These are phyloP conservation scores for Rhododendron mucronatum DNA, from an alignment of 148 eudicot genomes.

Conservation along the genomic window DNA sequence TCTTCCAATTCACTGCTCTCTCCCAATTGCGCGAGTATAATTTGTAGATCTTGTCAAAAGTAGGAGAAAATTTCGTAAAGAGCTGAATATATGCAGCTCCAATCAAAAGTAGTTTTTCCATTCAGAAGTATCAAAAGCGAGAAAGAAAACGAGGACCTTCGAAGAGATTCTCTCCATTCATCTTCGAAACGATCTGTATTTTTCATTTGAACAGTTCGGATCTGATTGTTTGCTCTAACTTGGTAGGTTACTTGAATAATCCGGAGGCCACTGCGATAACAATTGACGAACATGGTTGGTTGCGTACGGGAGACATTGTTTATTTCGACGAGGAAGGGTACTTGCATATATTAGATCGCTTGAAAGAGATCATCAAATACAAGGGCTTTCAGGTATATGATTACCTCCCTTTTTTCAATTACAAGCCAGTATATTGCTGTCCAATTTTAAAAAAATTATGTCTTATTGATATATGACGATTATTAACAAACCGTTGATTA, in stretches of 20 bases:
- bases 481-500: neutral
- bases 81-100: too few relatives aligned
- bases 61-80: neutral
- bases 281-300: constrained; percentile 74
- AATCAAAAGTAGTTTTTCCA: too few relatives aligned
- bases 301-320: constrained; percentile 83
- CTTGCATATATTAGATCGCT: constrained; percentile 66
- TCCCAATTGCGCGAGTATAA: neutral
- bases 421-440: neutral
- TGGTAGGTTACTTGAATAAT: constrained; percentile 74
- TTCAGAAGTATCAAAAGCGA: neutral
- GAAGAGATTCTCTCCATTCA: neutral
- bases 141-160: neutral
- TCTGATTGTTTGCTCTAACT: neutral
- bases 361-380: constrained; percentile 94
- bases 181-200: neutral
- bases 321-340: constrained; percentile 78
- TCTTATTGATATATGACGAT: neutral
- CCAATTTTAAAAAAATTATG: neutral
- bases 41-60: neutral
- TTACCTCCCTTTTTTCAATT: neutral
- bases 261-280: constrained; percentile 50
- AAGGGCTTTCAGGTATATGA: constrained; percentile 83
- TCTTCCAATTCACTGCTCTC: neutral
- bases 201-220: neutral